Conservation (phyloP, 2,329 filamentous ascomycete species). For the Diaporthe ampelina region DNA sequence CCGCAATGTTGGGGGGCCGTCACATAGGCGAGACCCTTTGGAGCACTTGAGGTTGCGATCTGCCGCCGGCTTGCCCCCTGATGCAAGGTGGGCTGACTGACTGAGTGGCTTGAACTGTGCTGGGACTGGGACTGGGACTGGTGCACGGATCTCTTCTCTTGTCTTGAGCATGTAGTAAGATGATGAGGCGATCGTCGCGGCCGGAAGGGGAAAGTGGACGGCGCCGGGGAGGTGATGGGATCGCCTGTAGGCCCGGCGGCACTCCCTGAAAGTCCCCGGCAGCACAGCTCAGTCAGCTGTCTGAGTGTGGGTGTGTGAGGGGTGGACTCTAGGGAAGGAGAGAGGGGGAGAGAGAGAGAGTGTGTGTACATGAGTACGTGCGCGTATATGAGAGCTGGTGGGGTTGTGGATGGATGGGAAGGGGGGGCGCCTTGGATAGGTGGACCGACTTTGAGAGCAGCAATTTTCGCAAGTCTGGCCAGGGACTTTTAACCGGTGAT, state of each 20-base stretch:
- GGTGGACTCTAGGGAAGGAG: neutral
- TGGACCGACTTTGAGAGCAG: conserved; percentile 12
- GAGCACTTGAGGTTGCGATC: conserved; percentile 19
- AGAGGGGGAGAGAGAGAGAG: neutral
- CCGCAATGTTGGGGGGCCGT: neutral
- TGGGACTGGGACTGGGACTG: neutral
- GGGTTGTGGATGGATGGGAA: neutral
- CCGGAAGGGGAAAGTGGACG: neutral
- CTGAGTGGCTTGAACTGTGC: neutral
- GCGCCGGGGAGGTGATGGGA: neutral
- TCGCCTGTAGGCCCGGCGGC: conserved; percentile 1
- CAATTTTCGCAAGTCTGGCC: neutral
- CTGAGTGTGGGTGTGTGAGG: neutral
- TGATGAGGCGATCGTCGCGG: conserved; percentile 15
- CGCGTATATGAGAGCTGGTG: neutral
- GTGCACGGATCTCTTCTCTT: neutral
- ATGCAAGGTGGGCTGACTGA: neutral
- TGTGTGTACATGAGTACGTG: too few relatives aligned
- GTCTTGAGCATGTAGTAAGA: neutral
- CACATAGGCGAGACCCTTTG: conserved; percentile 24
- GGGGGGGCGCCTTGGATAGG: neutral
- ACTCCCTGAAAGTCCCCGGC: conserved; percentile 13
- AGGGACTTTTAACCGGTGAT: conserved; percentile 16
- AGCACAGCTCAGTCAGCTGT: conserved; percentile 16
- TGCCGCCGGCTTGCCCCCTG: conserved; percentile 24